Percentiles rank a stretch among this genome's conserved stretches.
Conservation (phyloP, 139 green algal species). For the Chlorella sp. region DNA sequence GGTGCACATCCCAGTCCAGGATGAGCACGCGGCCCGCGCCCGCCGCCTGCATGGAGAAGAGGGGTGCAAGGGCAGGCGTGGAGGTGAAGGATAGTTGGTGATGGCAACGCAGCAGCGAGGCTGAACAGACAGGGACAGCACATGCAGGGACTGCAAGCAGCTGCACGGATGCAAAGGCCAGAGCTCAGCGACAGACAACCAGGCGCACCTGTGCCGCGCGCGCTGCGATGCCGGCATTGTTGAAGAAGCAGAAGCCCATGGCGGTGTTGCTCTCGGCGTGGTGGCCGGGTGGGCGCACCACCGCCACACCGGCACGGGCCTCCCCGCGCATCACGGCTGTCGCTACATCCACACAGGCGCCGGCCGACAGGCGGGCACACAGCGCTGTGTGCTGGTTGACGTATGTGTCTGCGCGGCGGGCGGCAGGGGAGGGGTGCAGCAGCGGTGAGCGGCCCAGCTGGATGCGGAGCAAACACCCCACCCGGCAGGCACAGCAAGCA, state of each 20-base stretch:
- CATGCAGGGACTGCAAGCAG: too few relatives aligned
- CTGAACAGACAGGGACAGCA: too few relatives aligned
- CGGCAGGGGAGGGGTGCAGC: slow-evolving; percentile 13
- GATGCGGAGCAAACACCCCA: too few relatives aligned
- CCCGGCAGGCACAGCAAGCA: too few relatives aligned
- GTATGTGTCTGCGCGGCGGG: slow-evolving; percentile 67
- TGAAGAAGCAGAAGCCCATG: slow-evolving; percentile 95
- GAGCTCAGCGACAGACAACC: not conserved
- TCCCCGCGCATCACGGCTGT: slow-evolving; percentile 45
- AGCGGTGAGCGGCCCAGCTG: not conserved
- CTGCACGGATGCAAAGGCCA: not conserved
- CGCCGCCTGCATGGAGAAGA: slow-evolving; percentile 15
- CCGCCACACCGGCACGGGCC: slow-evolving; percentile 34
- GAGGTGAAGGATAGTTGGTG: too few relatives aligned
- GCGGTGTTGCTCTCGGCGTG: slow-evolving; percentile 75
- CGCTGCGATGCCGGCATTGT: slow-evolving; percentile 80
- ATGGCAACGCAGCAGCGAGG: too few relatives aligned
- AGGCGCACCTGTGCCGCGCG: slow-evolving; percentile 58
- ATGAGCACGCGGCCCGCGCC: slow-evolving; percentile 47
- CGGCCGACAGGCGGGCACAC: slow-evolving; percentile 75
- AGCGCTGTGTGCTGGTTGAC: slow-evolving; percentile 69
- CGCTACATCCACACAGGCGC: slow-evolving; percentile 70
- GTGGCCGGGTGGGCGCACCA: slow-evolving; percentile 85
- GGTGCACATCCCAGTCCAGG: slow-evolving; percentile 68
- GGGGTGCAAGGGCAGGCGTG: too few relatives aligned